Conservation (phyloP, 805 yeast species). For the Candida glaebosa region DNA sequence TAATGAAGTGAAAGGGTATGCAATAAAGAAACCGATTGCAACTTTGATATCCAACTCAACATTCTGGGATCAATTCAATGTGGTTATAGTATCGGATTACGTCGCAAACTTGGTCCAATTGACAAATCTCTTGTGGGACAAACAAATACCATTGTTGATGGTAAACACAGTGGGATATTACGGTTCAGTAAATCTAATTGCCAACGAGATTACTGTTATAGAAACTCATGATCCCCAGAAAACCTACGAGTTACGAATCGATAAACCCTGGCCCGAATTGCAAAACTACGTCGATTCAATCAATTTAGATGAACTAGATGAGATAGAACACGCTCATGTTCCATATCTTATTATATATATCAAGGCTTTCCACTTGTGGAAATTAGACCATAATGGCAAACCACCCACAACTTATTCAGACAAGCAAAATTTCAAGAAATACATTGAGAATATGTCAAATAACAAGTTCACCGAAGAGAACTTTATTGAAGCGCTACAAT, state of each 20-base stretch:
- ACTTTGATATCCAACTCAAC: constrained; percentile 4
- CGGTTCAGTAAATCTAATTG: constrained; percentile 52
- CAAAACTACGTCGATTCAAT: constrained; percentile 46
- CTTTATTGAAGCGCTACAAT: constrained; percentile 34
- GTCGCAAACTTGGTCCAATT: constrained; percentile 21
- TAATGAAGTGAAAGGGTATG: constrained; percentile 47
- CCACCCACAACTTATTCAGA: constrained; percentile 39
- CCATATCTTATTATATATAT: constrained; percentile 67
- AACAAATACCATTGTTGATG: constrained; percentile 52
- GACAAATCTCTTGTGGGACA: constrained; percentile 37
- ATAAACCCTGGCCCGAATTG: constrained; percentile 71
- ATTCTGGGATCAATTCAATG: constrained; percentile 50
- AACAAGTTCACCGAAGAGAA: constrained; percentile 51
- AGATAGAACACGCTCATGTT: constrained; percentile 52
- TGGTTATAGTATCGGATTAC: constrained; percentile 43
- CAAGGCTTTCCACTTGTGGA: constrained; percentile 49
- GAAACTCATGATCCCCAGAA: constrained; percentile 70
- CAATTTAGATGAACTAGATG: constrained; percentile 45
- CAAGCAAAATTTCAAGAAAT: constrained; percentile 36
- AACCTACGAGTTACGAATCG: constrained; percentile 63
- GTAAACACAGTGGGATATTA: constrained; percentile 60
- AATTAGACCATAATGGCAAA: constrained; percentile 18
- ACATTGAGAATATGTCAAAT: constrained; percentile 36
- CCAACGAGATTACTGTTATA: constrained; percentile 60
- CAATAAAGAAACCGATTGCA: constrained; percentile 10